Percentiles rank a stretch among this genome's conserved stretches.
Conservation (phyloP, 2,329 filamentous ascomycete genomes). For the Penicillium sp. region DNA sequence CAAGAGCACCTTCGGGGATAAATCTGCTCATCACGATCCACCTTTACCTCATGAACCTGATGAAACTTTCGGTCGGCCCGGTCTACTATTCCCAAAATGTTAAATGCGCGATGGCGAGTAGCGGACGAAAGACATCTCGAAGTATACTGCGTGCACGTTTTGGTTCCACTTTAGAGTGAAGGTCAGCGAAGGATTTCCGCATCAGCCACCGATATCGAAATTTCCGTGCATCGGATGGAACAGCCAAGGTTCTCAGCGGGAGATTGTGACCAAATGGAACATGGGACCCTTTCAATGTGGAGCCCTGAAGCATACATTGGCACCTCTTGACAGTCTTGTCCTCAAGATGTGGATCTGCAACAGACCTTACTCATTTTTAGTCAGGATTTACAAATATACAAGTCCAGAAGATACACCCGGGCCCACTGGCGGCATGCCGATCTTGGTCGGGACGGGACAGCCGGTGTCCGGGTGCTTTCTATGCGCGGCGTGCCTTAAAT, state of each 20-base stretch:
- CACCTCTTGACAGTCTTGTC: neutral
- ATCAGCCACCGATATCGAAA: neutral
- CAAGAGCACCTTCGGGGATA: neutral
- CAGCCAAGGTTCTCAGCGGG: neutral
- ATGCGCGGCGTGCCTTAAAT: slow-evolving; percentile 3
- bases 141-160: neutral
- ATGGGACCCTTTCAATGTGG: neutral
- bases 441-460: neutral
- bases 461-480: neutral
- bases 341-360: neutral
- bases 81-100: neutral
- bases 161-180: neutral
- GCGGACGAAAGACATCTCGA: neutral
- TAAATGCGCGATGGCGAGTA: neutral
- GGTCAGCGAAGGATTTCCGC: neutral
- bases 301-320: neutral
- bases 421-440: neutral
- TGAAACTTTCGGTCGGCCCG: neutral
- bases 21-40: neutral
- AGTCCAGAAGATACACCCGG: neutral
- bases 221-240: neutral
- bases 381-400: neutral
- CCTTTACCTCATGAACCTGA: neutral
- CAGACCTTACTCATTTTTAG: neutral
- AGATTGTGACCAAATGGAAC: neutral